Evolutionary conservation across 2,329 filamentous ascomycete genomes (phyloP), one percentile per base, ranked within the genome.

Genomic region (Hypoxylon sp.): DNA sequence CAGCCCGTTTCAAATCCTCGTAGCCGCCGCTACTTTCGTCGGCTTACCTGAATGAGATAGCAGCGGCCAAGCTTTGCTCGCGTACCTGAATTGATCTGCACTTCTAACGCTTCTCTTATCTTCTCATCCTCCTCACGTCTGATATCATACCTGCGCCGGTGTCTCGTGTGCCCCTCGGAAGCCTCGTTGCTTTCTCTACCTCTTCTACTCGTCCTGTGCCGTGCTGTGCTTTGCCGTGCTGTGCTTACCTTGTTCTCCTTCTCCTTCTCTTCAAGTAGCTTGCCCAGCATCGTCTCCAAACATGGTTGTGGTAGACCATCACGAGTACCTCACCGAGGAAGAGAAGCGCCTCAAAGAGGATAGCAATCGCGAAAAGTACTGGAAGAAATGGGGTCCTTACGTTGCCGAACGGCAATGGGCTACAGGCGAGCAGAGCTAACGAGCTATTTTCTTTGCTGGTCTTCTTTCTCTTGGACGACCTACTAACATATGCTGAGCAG

Each of bases 361-460:
- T 76, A 86, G 88, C 58, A 86, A 94, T 64, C 88, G 88, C 63
- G 84, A 78, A 65, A 94, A 91, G 75, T 98, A 98, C 80, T 98
- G 94, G 94, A 98, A 98, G 85, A 92, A 89, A 86, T 97, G 93
- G 92, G 94, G 94, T 52, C 89, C 93, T 20, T 98, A 97, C 72
- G 88, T 96, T 68, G 87, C 93, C 52, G 94, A 98, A 80, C 83
- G 93, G 72, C 93, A 97, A 80, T 97, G 94, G 94, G 92, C 93
- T 55, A 97, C 92, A 67, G 92, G 91, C 90, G 78, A 73, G 84
- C 70, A 55, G 58, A 57, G 26, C 70, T 46, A 47, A 17, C 21
- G 20, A 23, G 35, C 35, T 18, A 23, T 27, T 37, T n/a, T n/a
- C n/a, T n/a, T n/a, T n/a, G n/a, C n/a, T n/a, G n/a, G n/a, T n/a